Evolutionary conservation across 1,139 yeast genomes (phyloP), one percentile per base, ranked within the genome.

Genomic region (Blastobotrys petasosporus): DNA sequence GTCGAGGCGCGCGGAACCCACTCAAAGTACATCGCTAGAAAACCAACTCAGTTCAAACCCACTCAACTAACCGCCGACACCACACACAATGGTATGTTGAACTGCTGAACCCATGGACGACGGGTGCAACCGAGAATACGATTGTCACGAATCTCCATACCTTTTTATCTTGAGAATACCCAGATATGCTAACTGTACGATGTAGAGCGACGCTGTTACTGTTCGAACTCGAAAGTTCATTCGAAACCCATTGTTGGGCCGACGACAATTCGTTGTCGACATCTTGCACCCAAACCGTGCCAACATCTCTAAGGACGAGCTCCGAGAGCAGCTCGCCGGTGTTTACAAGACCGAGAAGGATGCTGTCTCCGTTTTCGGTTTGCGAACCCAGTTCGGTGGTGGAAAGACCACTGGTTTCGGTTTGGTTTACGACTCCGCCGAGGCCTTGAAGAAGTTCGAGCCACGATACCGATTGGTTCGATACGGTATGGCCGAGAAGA

Each of bases 351-450:
- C 95, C 70, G 97, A 92, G 72, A 90, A 92, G 80, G 97, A 92
- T 68, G 86, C 96, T 68, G 95, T 92, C 62, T 90, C 97, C 60
- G 98, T 92, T 63, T 92, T 92, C 71, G 98, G 97, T 72, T 85
- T 92, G 95, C 86, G 95, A 82, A 92, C 98, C 67, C 94, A 87
- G 77, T 92, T 80, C 74, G 99, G 99, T 86, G 99, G 99, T 76
- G 96, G 97, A 69, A 92, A 87, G 79, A 87, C 98, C 62, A 84
- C 97, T 63, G 99, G 99, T 72, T 92, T 92, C 79, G 99, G 98
- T 75, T 82, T 92, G 72, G 85, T 94, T 71, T 92, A 92, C 92
- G 94, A 88, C 85, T 86, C 95, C 66, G 88, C 80, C 68, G 97
- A 94, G 67, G 96, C 90, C 70, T 94, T 95, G 72, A 86, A 90